Conservation (phyloP, 1,284 basidiomycete species). For the Lentinus polychrous region DNA sequence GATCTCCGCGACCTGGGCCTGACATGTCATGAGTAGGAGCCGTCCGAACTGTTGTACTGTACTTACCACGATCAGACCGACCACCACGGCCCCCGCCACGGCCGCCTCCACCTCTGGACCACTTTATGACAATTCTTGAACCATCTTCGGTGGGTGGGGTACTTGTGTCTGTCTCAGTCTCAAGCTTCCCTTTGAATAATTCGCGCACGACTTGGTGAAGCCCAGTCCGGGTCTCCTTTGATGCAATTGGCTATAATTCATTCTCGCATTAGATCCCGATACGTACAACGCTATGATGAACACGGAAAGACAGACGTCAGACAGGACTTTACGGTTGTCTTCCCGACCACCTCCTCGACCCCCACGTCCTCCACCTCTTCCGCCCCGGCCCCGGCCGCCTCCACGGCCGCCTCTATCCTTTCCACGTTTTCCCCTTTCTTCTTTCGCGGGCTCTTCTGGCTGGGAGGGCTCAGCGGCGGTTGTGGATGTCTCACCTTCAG, state of each 20-base stretch:
- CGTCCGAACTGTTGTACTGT: not conserved
- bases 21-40: conserved; percentile 8
- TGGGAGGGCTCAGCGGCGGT: conserved; percentile 17
- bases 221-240: conserved; percentile 76
- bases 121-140: conserved; percentile 67
- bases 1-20: conserved; percentile 28
- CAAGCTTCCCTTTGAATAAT: conserved; percentile 77
- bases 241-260: conserved; percentile 61
- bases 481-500: conserved; percentile 20
- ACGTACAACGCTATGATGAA: conserved; percentile 6
- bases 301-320: conserved; percentile 53
- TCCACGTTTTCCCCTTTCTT: conserved; percentile 30
- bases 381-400: conserved; percentile 39
- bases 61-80: conserved; percentile 30
- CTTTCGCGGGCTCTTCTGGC: conserved; percentile 18
- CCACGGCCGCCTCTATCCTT: conserved; percentile 38
- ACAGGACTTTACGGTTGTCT: conserved; percentile 70
- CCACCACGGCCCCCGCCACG: conserved; percentile 37
- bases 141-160: conserved; percentile 49
- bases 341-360: conserved; percentile 37
- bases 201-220: conserved; percentile 81
- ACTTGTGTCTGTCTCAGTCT: conserved; percentile 68
- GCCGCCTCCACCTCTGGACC: conserved; percentile 47
- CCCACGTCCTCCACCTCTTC: conserved; percentile 32
- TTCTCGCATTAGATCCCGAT: not conserved